Evolutionary conservation across 306 rosid species (phyloP), one percentile per base, ranked within the genome.

Genomic region (Pueraria montana): DNA sequence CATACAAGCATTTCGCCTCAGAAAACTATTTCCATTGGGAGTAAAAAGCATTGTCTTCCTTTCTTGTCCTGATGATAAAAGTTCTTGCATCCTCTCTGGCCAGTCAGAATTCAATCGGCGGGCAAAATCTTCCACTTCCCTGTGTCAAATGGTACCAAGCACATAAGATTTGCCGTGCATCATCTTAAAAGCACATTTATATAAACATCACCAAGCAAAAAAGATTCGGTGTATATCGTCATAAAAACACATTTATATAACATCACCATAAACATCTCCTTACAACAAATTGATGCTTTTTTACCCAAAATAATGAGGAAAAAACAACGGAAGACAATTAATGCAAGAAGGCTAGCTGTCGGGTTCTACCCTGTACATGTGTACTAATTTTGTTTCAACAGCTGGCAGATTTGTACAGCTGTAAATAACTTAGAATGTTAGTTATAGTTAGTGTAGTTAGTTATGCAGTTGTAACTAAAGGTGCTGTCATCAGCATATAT

Each of bases 111-210:
- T 96, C 82, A 96, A 89, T 61, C 95, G 93, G 20, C 99, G 94
- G 12, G 97, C 93, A 74, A 96, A 96, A 88, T 93, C 98, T 88
- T 91, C 97, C 48, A 96, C 99, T 83, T 96, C 99, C 91, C 99
- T 96, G 90, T 69, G 53, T 76, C 84, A 74, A 83, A 85, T 86
- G 38, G 86, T 38, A 32, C 20, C 59, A 76, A 18, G 36, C 34
- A 81, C 49, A 85, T 78, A 63, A 87, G 76, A 45, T 81, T 68
- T 62, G 9, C 49, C 23, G 4, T 11, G 8, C 43, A 36, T 77
- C 66, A 50, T 72, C 16, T 11, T 24, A 77, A 70, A 48, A 69
- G 21, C 23, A 52, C 76, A 78, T 2, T 32, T 70, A 58, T 17
- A 32, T 26, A 61, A 69, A 71, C 55, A 80, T 50, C 61, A 78